phyloP scores from a whole-genome alignment of 495 filamentous ascomycete species.

The Aspergillus cristatus region DNA sequence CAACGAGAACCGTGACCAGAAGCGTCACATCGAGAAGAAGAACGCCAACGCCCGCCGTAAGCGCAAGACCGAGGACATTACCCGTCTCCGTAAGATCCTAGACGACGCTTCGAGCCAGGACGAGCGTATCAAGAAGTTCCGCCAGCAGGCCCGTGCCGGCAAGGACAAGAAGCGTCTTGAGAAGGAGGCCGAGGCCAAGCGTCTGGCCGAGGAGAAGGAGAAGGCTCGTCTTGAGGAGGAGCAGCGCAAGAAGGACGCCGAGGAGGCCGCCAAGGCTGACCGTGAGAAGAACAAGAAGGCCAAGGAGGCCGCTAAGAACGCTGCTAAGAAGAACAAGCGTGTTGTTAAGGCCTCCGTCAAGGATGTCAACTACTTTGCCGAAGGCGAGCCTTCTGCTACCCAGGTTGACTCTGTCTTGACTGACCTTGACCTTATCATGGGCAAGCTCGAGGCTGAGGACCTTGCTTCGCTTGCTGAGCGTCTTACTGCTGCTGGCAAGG shows the following conservation, averaged over 20 bases:
- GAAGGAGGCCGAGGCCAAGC: conserved; percentile 83
- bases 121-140: conserved; percentile 96
- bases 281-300: conserved; percentile 86
- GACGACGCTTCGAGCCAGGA: conserved; percentile 75
- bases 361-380: conserved; percentile 82
- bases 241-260: conserved; percentile 66
- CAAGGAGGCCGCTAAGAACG: conserved; percentile 95
- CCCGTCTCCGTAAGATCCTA: conserved; percentile 76
- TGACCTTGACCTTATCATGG: conserved; percentile 82
- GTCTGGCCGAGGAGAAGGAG: conserved; percentile 68
- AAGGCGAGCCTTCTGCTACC: conserved; percentile 55
- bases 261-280: conserved; percentile 74
- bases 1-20: conserved; percentile 97
- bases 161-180: conserved; percentile 91
- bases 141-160: conserved; percentile 76
- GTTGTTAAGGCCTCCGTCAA: conserved; percentile 85
- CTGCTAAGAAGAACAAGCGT: conserved; percentile 99
- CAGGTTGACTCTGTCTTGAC: conserved; percentile 73
- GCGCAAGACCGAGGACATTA: conserved; percentile 97
- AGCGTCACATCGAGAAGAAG: conserved; percentile 94
- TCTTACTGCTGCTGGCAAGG: conserved; percentile 51
- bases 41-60: conserved; percentile 95
- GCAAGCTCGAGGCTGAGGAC: conserved; percentile 84
- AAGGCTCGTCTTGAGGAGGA: conserved; percentile 71
- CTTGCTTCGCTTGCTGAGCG: conserved; percentile 68